Base-by-base conservation (phyloP, 768 basidiomycete genomes). In the Lyophyllum atratum region DNA sequence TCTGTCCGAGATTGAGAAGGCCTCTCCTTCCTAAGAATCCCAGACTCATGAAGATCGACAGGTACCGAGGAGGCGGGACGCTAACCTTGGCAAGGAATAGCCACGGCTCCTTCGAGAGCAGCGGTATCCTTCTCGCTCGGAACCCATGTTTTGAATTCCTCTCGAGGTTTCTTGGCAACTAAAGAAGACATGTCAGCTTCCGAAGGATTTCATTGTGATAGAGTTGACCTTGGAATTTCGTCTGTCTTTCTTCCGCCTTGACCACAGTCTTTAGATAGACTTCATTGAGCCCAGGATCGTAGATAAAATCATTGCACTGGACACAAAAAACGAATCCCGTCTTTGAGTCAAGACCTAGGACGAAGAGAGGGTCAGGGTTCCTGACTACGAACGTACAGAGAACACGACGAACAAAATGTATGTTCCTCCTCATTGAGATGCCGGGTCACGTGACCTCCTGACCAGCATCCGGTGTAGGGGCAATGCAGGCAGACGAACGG, bases 1-100 rank as follows among this genome's bases (percentile, higher is more conserved):
- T 98, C 69, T 94, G 89, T 1, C 93, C 93, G 0, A 96, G 83
- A 70, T 96, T 95, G 42, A 93, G 74, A 3, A 96, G 77, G 0
- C 94, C 93, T 55, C 91, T 80, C n/a, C 91, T 85, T 50, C 87
- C 92, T 92, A 43, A 10, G 31, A 43, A 9, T 26, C 11, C 10
- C 28, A 24, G 8, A 34, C 33, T 48, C 34, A 25, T 33, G 24
- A 31, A 8, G 19, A 37, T 39, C 17, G 24, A 15, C 21, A 52
- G 21, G 45, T 28, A 31, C 15, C 26, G 21, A 50, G 49, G 42
- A 22, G 29, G 26, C 37, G 51, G 15, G 19, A 49, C 33, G 63
- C 70, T 51, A 54, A 88, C 93, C 88, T 80, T 93, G 88, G 72
- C 94, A 95, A 15, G 90, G 79, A 44, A 92, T 73, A 10, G 77